phyloP scores from a whole-genome alignment of 106 monocot genomes.

The Dendrobium huoshanense region DNA sequence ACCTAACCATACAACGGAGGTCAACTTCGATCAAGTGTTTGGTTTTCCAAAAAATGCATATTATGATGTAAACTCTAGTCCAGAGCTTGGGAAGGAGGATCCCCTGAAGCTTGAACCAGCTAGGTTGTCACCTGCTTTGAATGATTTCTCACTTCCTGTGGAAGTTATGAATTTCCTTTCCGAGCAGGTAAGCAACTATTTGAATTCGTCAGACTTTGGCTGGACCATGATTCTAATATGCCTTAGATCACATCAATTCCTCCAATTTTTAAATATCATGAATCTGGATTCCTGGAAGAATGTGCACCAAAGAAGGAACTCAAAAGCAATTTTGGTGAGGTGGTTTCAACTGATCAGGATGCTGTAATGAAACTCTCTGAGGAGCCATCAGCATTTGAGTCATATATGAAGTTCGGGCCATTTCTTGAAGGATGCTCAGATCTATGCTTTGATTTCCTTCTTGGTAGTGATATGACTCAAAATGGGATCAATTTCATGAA shows the following conservation, averaged over 20 bases:
- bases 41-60: slow-evolving; percentile 3
- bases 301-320: slow-evolving; percentile 32
- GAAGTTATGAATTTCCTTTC: slow-evolving; percentile 23
- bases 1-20: background rate
- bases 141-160: background rate
- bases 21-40: slow-evolving; percentile 8
- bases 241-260: slow-evolving; percentile 36
- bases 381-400: slow-evolving; percentile 39
- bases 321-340: slow-evolving; percentile 34
- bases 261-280: slow-evolving; percentile 13
- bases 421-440: slow-evolving; percentile 36
- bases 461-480: slow-evolving; percentile 25
- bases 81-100: slow-evolving; percentile 19
- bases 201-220: slow-evolving; percentile 22
- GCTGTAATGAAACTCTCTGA: slow-evolving; percentile 22
- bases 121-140: background rate
- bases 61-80: slow-evolving; percentile 15
- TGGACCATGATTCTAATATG: slow-evolving; percentile 27
- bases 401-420: slow-evolving; percentile 37
- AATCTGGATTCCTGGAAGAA: slow-evolving; percentile 19
- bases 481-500: slow-evolving; percentile 24
- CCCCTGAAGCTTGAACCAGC: background rate
- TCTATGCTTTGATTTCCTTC: slow-evolving; percentile 34
- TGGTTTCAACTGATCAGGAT: slow-evolving; percentile 15
- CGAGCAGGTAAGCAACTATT: slow-evolving; percentile 38